Conservation (phyloP, 495 filamentous ascomycete genomes). For the Sordaria brevicollis region DNA sequence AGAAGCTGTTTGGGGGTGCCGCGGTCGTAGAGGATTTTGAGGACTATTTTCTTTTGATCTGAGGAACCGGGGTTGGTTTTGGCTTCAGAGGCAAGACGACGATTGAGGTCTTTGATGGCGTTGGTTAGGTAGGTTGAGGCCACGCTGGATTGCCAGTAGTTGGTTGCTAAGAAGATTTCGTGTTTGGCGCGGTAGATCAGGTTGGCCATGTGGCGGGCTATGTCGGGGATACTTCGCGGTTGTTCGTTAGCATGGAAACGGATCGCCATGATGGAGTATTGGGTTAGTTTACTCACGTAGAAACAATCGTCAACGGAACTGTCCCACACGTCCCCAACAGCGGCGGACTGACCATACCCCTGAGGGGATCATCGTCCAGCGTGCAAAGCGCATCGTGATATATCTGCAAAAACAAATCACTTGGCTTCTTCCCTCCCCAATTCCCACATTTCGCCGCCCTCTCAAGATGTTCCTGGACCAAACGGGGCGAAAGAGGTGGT, state of each 20-base stretch:
- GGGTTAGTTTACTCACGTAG: conserved; percentile 29
- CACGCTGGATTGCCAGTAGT: conserved; percentile 62
- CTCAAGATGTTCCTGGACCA: conserved; percentile 32
- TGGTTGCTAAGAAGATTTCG: conserved; percentile 65
- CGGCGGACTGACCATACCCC: conserved; percentile 54
- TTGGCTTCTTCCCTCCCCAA: conserved; percentile 54
- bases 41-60: conserved; percentile 35
- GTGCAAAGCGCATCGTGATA: conserved; percentile 56
- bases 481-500: background rate
- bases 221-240: conserved; percentile 45
- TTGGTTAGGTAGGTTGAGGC: conserved; percentile 57
- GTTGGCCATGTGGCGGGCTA: conserved; percentile 64
- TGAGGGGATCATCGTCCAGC: conserved; percentile 44
- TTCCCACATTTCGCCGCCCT: conserved; percentile 51
- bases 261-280: background rate
- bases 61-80: conserved; percentile 16
- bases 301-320: conserved; percentile 59
- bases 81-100: conserved; percentile 44
- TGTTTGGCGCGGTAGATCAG: conserved; percentile 60
- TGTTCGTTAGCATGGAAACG: conserved; percentile 1
- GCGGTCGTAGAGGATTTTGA: conserved; percentile 70
- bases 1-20: conserved; percentile 53
- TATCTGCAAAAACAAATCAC: conserved; percentile 56
- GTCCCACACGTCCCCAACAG: conserved; percentile 60
- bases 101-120: conserved; percentile 57